phyloP scores from a whole-genome alignment of 2,329 filamentous ascomycete genomes.

The Ceratocystis eucalypticola region DNA sequence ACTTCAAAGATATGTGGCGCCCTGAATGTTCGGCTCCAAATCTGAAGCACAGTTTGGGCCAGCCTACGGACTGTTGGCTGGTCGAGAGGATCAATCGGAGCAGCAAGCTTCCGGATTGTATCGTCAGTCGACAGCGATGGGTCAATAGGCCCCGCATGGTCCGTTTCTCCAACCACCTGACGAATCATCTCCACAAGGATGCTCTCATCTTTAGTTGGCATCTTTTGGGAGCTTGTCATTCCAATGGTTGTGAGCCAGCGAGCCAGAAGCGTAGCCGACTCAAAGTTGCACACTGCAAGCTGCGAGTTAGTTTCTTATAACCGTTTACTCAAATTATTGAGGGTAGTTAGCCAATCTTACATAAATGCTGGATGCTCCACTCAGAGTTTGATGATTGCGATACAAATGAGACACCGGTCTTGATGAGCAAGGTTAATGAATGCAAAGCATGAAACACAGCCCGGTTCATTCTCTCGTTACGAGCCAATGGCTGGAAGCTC shows the following conservation, averaged over 20 bases:
- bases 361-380: constrained; percentile 50
- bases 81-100: constrained; percentile 36
- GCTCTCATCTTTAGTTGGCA: constrained; percentile 39
- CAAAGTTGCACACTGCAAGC: constrained; percentile 44
- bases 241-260: constrained; percentile 47
- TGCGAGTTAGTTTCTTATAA: not conserved
- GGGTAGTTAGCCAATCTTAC: constrained; percentile 29
- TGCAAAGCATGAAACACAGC: constrained; percentile 56
- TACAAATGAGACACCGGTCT: constrained; percentile 48
- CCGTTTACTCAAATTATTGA: not conserved
- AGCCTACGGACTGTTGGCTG: constrained; percentile 40
- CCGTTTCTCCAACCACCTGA: constrained; percentile 47
- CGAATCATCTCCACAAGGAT: constrained; percentile 42
- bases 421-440: constrained; percentile 53
- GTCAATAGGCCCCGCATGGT: constrained; percentile 47
- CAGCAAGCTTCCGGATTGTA: constrained; percentile 24
- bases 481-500: constrained; percentile 32
- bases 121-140: constrained; percentile 35
- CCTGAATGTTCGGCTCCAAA: constrained; percentile 51
- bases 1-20: constrained; percentile 48
- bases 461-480: constrained; percentile 46
- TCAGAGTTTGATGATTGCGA: constrained; percentile 46
- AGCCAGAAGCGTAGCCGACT: constrained; percentile 46
- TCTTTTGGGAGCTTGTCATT: constrained; percentile 38
- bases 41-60: constrained; percentile 42